These are phyloP conservation scores for Stephanodiscus triporus DNA, from an alignment of 108 stramenopile species.

Conservation along the genomic window DNA sequence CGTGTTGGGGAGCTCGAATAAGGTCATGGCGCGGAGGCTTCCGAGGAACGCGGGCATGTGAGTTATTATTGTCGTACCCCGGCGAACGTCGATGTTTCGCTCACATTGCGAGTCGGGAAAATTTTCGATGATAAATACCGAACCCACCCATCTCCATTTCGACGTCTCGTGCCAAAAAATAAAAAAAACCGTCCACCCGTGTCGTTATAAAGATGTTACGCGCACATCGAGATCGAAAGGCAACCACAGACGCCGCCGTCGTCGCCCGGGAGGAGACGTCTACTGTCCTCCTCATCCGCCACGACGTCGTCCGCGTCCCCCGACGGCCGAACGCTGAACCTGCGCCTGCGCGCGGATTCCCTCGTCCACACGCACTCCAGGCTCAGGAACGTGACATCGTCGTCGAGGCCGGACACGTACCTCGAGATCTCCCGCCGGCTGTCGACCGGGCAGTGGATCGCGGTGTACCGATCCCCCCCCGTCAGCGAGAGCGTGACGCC, in stretches of 20 bases:
- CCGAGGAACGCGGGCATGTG: conserved; percentile 28
- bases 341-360: conserved; percentile 29
- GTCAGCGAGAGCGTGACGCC: conserved; percentile 55
- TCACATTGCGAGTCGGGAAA: neutral
- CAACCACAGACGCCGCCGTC: neutral
- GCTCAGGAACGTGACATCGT: conserved; percentile 1
- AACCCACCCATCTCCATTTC: neutral
- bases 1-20: conserved; percentile 13
- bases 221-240: conserved; percentile 18
- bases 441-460: conserved; percentile 35
- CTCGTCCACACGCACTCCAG: conserved; percentile 40
- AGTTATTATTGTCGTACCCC: neutral
- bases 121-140: neutral
- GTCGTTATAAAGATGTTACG: too few species aligned
- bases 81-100: too few species aligned
- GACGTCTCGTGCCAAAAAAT: neutral
- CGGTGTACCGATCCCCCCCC: conserved; percentile 62
- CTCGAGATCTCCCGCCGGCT: conserved; percentile 25
- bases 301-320: neutral
- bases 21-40: conserved; percentile 15
- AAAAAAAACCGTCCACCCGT: too few species aligned
- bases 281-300: neutral
- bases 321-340: conserved; percentile 12
- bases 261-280: neutral
- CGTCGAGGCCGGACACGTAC: conserved; percentile 32